Evolutionary conservation across 1,284 basidiomycete genomes (phyloP), one percentile per base, ranked within the genome.

Genomic region (Waitea zeae): DNA sequence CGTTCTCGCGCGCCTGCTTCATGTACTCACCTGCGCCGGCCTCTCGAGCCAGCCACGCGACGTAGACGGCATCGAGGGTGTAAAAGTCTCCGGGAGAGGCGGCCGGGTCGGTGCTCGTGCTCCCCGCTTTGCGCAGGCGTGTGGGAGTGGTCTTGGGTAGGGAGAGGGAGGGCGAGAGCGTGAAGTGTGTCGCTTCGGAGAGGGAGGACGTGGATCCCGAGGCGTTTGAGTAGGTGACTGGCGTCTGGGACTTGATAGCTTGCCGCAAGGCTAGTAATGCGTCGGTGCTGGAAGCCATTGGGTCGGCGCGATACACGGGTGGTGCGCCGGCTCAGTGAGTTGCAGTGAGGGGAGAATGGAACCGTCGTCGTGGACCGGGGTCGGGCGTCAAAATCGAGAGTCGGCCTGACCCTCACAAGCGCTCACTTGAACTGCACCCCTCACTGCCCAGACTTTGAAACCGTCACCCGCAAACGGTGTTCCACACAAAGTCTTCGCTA

Each of bases 1-100:
- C 80, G 36, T 64, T 67, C 45, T 82, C 76, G 40, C 84, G 64
- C 3, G 76, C 76, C 45, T 82, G 76, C 52, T 77, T 78, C 67
- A 92, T 75, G 54, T 93, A 95, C 45, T 90, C 86, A 17, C 77
- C 80, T 22, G 75, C 70, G 1, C 70, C 62, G 1, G 70, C 68
- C 48, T 84, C 80, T 33, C 70, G 63, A 27, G 81, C 62, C 1
- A 73, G 57, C 78, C 78, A 93, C 26, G 79, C 78, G 12, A 90
- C 61, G 46, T 83, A 79, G 4, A 93, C 59, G 2, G 86, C 81
- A 38, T 83, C 81, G 12, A 89, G 52, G 5, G 77, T 66, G 53
- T 82, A 84, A 44, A 82, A 80, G 36, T 83, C 79, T 12, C 59
- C 52, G 0, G 67, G 56, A 3, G 57, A 55, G 1, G 58, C 39